Evolutionary conservation across 495 filamentous ascomycete genomes (phyloP).

Genomic region (Tuber calosporum): DNA sequence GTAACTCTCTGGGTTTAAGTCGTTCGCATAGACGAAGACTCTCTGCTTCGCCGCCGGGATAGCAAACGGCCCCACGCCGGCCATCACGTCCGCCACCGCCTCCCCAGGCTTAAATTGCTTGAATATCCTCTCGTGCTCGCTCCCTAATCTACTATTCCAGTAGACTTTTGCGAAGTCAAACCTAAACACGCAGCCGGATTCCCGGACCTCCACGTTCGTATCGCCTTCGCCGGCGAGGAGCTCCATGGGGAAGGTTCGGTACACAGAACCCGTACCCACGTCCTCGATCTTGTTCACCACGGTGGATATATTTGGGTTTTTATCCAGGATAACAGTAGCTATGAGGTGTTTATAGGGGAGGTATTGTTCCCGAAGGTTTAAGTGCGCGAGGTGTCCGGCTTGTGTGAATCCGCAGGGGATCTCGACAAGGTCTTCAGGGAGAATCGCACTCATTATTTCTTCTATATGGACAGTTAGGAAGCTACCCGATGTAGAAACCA

Average conservation of each 20-base stretch:
- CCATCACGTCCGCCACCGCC: slow-evolving; percentile 95
- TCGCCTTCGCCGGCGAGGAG: slow-evolving; percentile 73
- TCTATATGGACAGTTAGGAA: slow-evolving; percentile 45
- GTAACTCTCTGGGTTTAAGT: slow-evolving; percentile 87
- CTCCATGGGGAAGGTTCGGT: slow-evolving; percentile 89
- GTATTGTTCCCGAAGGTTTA: slow-evolving; percentile 79
- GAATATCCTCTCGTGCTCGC: slow-evolving; percentile 77
- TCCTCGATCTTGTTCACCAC: slow-evolving; percentile 94
- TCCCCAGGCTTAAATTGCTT: slow-evolving; percentile 71
- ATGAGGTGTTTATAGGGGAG: slow-evolving; percentile 77
- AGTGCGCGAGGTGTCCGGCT: slow-evolving; percentile 82
- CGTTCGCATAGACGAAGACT: slow-evolving; percentile 95
- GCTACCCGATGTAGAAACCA: slow-evolving; percentile 11
- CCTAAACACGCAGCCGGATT: slow-evolving; percentile 56
- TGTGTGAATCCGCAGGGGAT: slow-evolving; percentile 78
- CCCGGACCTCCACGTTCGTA: slow-evolving; percentile 66
- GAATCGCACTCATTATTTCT: slow-evolving; percentile 71
- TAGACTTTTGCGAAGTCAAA: slow-evolving; percentile 87
- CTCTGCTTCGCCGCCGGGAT: slow-evolving; percentile 81
- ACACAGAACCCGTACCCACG: slow-evolving; percentile 76
- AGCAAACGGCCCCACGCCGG: slow-evolving; percentile 91
- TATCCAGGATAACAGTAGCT: slow-evolving; percentile 76
- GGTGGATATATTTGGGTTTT: slow-evolving; percentile 68
- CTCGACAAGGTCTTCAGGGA: slow-evolving; percentile 64
- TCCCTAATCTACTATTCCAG: slow-evolving; percentile 88